Percentiles rank a stretch among this genome's conserved stretches.
Conservation (phyloP, 176 grass and related monocot species). For the Melocanna baccifera region DNA sequence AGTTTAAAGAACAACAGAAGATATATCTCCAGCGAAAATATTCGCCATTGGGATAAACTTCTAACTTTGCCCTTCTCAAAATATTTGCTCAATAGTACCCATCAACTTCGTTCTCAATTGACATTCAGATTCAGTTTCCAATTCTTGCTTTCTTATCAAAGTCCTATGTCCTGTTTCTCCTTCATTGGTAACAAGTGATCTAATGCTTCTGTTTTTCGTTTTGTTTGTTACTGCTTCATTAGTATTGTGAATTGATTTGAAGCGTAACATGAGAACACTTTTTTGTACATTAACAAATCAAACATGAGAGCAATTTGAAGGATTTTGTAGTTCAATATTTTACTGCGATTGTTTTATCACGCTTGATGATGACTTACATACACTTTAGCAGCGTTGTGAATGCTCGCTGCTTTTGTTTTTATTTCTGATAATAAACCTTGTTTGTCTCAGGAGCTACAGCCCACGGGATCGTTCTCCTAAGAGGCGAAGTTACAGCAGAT, state of each 20-base stretch:
- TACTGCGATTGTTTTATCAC: background rate
- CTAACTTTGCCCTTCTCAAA: background rate
- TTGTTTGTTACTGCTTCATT: background rate
- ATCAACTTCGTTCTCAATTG: background rate
- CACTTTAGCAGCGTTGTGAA: background rate
- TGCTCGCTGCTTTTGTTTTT: background rate
- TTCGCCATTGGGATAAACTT: background rate
- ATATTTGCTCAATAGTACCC: background rate
- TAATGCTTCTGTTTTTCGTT: background rate
- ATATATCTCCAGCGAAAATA: conserved; percentile 21
- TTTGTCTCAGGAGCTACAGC: conserved; percentile 69
- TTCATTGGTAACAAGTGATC: background rate
- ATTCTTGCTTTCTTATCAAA: background rate
- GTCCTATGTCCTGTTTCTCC: background rate
- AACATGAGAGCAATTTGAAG: background rate
- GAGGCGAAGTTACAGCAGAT: conserved; percentile 54
- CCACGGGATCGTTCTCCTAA: conserved; percentile 76
- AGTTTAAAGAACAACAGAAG: background rate
- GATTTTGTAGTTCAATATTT: background rate
- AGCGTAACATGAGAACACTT: background rate
- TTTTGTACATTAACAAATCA: background rate
- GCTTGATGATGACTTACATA: background rate
- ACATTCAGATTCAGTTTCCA: background rate
- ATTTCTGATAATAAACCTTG: conserved; percentile 23
- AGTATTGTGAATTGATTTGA: background rate